Evolutionary conservation across 106 monocot species (phyloP).

Genomic region (Platanthera guangdongensis): DNA sequence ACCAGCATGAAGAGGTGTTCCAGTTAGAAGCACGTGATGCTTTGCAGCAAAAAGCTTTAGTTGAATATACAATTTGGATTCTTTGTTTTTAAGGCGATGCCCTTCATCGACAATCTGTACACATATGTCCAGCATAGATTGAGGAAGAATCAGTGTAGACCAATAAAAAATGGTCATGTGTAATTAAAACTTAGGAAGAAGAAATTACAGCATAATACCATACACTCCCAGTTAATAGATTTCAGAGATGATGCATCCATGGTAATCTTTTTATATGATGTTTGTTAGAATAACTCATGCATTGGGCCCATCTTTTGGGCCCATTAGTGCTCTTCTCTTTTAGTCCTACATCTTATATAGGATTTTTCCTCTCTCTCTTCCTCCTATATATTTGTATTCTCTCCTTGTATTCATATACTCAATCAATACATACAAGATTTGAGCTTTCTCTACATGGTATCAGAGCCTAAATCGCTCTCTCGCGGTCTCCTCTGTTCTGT

Average conservation of each 20-base stretch:
- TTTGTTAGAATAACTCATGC: no score
- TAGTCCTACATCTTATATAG: no score
- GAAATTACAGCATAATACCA: conserved; percentile 47
- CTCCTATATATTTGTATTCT: no score
- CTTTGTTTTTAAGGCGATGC: conserved; percentile 95
- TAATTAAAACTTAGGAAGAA: background rate
- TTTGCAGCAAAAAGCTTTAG: conserved; percentile 73
- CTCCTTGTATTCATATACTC: no score
- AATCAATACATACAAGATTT: no score
- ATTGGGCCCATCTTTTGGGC: no score
- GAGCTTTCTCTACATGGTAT: no score
- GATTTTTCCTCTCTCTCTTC: no score
- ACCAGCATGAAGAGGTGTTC: conserved; percentile 93
- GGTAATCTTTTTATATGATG: conserved; percentile 97
- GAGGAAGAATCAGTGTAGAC: background rate
- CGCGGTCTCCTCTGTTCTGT: no score
- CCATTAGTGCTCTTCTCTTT: no score
- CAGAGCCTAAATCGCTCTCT: no score
- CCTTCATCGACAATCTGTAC: conserved; percentile 55
- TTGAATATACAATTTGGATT: conserved; percentile 90
- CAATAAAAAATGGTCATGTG: background rate
- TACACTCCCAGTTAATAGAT: conserved; percentile 80
- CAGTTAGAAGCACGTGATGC: conserved; percentile 92
- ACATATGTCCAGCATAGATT: no score
- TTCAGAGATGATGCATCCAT: conserved; percentile 77